Conservation (phyloP, 2,329 filamentous ascomycete species). For the Aureobasidium namibiae region DNA sequence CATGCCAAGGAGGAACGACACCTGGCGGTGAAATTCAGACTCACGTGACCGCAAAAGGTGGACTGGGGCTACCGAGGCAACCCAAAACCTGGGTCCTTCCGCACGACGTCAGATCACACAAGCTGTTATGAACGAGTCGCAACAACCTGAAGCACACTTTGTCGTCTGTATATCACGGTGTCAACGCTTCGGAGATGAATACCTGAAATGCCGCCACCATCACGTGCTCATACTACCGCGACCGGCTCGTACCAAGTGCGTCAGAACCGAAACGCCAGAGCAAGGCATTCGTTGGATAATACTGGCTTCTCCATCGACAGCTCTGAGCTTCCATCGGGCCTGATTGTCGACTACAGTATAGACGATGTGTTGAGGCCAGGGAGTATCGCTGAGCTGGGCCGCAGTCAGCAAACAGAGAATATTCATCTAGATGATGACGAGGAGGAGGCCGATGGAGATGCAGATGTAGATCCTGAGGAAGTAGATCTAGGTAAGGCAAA, state of each 20-base stretch:
- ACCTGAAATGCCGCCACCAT: constrained; percentile 1
- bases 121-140: neutral
- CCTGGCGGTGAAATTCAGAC: no score
- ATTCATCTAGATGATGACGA: neutral
- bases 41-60: no score
- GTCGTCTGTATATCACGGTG: neutral
- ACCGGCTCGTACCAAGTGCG: neutral
- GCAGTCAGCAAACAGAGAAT: neutral
- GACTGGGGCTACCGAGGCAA: no score
- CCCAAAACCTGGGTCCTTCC: no score
- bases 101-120: neutral
- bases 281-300: constrained; percentile 7
- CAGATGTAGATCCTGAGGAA: constrained; percentile 1
- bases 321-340: neutral
- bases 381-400: neutral
- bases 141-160: neutral
- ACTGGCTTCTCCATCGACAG: constrained; percentile 7
- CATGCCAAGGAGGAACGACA: no score
- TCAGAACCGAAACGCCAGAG: neutral
- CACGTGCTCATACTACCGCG: neutral
- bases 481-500: constrained; percentile 1
- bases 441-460: neutral
- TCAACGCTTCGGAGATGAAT: neutral
- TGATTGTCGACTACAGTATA: constrained; percentile 8
- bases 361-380: neutral